phyloP scores from a whole-genome alignment of 1,284 basidiomycete species.

The Trichosporon sp. region DNA sequence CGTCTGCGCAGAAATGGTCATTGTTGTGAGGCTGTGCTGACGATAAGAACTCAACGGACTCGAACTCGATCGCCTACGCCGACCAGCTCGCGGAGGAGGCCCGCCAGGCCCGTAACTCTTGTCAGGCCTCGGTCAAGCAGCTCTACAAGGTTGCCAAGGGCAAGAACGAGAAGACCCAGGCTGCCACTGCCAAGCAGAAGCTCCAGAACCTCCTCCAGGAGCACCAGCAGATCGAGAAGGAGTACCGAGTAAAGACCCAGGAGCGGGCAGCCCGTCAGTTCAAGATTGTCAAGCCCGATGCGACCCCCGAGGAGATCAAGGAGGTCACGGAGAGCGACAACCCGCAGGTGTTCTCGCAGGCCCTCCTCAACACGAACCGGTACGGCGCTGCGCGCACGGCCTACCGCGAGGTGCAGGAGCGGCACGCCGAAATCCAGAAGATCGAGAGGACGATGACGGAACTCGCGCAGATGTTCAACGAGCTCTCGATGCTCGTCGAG shows the following conservation, averaged over 20 bases:
- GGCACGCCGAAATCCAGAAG: conserved; percentile 79
- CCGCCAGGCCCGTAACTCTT: conserved; percentile 64
- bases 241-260: conserved; percentile 87
- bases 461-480: conserved; percentile 80
- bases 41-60: conserved; percentile 43
- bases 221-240: conserved; percentile 84
- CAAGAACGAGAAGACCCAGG: conserved; percentile 78
- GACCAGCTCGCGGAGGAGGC: conserved; percentile 74
- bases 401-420: conserved; percentile 83
- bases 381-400: conserved; percentile 80
- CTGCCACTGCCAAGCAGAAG: conserved; percentile 53
- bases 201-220: conserved; percentile 53
- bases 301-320: conserved; percentile 73
- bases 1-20: background rate
- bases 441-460: conserved; percentile 85
- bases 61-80: conserved; percentile 48
- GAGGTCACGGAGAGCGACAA: conserved; percentile 72
- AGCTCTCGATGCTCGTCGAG: conserved; percentile 72
- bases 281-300: conserved; percentile 92
- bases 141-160: conserved; percentile 71
- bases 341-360: conserved; percentile 81
- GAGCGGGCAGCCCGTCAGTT: conserved; percentile 93
- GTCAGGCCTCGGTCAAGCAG: conserved; percentile 74
- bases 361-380: conserved; percentile 73
- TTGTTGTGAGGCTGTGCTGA: background rate